Evolutionary conservation across 768 basidiomycete species (phyloP).

Genomic region (Scleroderma bovista): DNA sequence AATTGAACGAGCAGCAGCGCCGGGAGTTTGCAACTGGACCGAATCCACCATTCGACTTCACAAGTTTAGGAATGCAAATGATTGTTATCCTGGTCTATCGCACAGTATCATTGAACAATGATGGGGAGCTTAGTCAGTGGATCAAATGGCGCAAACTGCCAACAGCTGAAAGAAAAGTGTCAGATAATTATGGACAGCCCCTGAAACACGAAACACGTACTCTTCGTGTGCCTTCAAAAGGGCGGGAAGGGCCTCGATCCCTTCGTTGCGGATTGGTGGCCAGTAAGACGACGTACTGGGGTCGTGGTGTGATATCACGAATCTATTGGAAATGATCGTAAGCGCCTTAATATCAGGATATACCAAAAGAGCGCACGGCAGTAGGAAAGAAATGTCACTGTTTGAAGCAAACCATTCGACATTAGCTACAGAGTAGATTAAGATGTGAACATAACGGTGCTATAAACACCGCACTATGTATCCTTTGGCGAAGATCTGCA

Average conservation of each 20-base stretch:
- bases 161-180: slow-evolving; percentile 1
- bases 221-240: slow-evolving; percentile 3
- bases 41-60: too few relatives aligned
- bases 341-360: not conserved
- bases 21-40: too few relatives aligned
- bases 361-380: not conserved
- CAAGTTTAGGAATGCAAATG: too few relatives aligned
- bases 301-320: slow-evolving; percentile 7
- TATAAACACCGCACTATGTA: not conserved
- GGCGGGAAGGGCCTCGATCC: not conserved
- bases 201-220: too few relatives aligned
- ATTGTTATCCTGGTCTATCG: too few relatives aligned
- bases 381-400: too few relatives aligned
- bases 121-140: slow-evolving; percentile 1
- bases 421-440: not conserved
- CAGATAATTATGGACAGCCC: too few relatives aligned
- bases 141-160: slow-evolving; percentile 8
- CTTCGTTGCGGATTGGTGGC: slow-evolving; percentile 3
- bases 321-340: not conserved
- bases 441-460: not conserved
- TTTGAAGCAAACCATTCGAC: not conserved
- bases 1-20: too few relatives aligned
- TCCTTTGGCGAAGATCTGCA: not conserved
- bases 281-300: slow-evolving; percentile 3
- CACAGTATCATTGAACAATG: not conserved